These are phyloP conservation scores for Xylariaceae sp. DNA, from an alignment of 2,329 filamentous ascomycete species.

Conservation along the genomic window DNA sequence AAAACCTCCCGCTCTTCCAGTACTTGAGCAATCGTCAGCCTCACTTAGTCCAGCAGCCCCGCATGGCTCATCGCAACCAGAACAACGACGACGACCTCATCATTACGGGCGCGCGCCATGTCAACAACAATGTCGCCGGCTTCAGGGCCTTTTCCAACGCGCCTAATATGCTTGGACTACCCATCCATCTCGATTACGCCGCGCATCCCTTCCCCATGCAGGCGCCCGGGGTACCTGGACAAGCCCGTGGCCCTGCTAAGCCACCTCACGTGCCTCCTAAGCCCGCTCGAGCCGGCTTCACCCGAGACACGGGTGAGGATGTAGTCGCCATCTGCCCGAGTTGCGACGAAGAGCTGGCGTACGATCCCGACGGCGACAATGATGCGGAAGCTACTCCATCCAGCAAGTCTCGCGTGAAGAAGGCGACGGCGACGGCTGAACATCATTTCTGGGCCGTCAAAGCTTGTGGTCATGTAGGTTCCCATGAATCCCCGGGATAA, in stretches of 20 bases:
- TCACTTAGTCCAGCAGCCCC: not conserved
- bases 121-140: constrained; percentile 8
- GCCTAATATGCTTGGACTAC: constrained; percentile 6
- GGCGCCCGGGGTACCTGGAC: not conserved
- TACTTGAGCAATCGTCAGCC: constrained; percentile 5
- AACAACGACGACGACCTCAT: constrained; percentile 25
- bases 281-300: constrained; percentile 71
- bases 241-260: constrained; percentile 31
- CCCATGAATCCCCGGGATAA: not conserved
- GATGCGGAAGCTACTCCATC: constrained; percentile 27
- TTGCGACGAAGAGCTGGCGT: constrained; percentile 77
- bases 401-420: constrained; percentile 42
- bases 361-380: constrained; percentile 49
- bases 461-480: constrained; percentile 79
- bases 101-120: constrained; percentile 22
- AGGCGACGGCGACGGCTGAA: constrained; percentile 53
- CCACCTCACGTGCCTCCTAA: constrained; percentile 58
- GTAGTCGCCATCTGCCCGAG: constrained; percentile 76
- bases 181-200: constrained; percentile 27
- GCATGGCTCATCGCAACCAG: constrained; percentile 13
- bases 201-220: constrained; percentile 20
- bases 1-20: constrained; percentile 22
- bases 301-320: constrained; percentile 65
- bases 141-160: not conserved
- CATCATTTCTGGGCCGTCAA: constrained; percentile 91